Base-by-base conservation (phyloP, 208 protist species). In the Trypanosoma boissoni region DNA sequence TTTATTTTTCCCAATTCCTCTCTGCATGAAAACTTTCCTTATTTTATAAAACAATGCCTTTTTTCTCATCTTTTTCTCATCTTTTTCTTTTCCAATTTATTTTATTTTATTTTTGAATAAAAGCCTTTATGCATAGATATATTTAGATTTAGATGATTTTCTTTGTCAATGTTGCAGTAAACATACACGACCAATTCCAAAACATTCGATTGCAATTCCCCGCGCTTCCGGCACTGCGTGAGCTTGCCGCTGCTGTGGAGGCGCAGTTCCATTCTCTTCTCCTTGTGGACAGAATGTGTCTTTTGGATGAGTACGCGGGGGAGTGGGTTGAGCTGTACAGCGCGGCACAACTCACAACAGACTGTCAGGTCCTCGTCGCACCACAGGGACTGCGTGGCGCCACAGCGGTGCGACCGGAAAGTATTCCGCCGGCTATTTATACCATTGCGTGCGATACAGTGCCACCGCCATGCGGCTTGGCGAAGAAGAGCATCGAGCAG, bases 261-360 rank as follows among this genome's bases (percentile, higher is more conserved):
- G 44, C 58, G n/a, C 58, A 83, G 31, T 70, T 84, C 31, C 73
- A 69, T n/a, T 29, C 68, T 34, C 26, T 18, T 31, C 70, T 76
- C 42, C 29, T 57, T 0, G 77, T 89, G n/a, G 70, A 83, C 32
- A 32, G 72, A 1, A 9, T 93, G 24, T 48, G 59, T 1, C 52
- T 74, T 8, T 71, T 80, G 27, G 74, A 88, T 52, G 67, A 82
- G 20, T 68, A 54, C 21, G 58, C 53, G 0, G 55, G 52, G 18
- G 10, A 36, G 16, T 92, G 86, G 86, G 68, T 76, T 36, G 71
- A 72, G 18, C 37, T 89, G 8, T 76, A 74, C 64, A 88, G 80
- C 51, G 64, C 74, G 8, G 55, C 62, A 3, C 86, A 92, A 70
- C 61, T 92, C 9, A 59, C 39, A 1, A 76, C 64, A 7, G 80